These are phyloP conservation scores for Phalaenopsis hybrid DNA, from an alignment of 116 monocot species.

Conservation along the genomic window DNA sequence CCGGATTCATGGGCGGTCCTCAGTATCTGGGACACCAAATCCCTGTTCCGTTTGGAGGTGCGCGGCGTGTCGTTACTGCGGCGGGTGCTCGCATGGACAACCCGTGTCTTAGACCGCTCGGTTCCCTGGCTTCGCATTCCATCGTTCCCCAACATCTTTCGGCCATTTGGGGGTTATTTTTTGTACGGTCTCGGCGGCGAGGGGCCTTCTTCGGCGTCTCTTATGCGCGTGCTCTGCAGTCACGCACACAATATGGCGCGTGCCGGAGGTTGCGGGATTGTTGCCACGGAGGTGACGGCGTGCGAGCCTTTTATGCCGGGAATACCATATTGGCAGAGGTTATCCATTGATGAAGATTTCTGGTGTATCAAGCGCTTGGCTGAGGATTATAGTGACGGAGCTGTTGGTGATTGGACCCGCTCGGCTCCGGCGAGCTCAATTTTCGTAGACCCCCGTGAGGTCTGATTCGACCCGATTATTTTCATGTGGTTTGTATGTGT, in stretches of 20 bases:
- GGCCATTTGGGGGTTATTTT: constrained; percentile 33
- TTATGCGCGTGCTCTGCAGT: constrained; percentile 21
- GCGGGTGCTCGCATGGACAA: constrained; percentile 16
- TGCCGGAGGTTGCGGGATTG: constrained; percentile 17
- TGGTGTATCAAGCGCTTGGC: constrained; percentile 39
- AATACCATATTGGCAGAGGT: constrained; percentile 27
- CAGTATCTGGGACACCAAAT: constrained; percentile 79
- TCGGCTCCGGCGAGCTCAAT: constrained; percentile 25
- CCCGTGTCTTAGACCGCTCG: constrained; percentile 22
- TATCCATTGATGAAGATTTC: constrained; percentile 33
- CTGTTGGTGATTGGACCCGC: constrained; percentile 36
- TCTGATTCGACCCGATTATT: constrained; percentile 3
- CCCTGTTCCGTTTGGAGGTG: constrained; percentile 47
- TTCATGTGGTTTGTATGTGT: no score
- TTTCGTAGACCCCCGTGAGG: constrained; percentile 44
- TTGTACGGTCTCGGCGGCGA: constrained; percentile 37
- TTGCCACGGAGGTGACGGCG: constrained; percentile 35
- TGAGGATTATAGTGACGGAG: constrained; percentile 20
- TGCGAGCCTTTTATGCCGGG: constrained; percentile 23
- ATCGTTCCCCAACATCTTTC: constrained; percentile 32
- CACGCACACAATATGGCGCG: constrained; percentile 40
- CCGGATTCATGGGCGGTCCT: constrained; percentile 77
- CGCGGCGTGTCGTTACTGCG: constrained; percentile 11
- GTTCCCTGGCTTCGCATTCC: constrained; percentile 33
- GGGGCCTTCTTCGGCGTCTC: constrained; percentile 14